phyloP scores from a whole-genome alignment of 2,329 filamentous ascomycete genomes.

The Paecilomyces fulvus region DNA sequence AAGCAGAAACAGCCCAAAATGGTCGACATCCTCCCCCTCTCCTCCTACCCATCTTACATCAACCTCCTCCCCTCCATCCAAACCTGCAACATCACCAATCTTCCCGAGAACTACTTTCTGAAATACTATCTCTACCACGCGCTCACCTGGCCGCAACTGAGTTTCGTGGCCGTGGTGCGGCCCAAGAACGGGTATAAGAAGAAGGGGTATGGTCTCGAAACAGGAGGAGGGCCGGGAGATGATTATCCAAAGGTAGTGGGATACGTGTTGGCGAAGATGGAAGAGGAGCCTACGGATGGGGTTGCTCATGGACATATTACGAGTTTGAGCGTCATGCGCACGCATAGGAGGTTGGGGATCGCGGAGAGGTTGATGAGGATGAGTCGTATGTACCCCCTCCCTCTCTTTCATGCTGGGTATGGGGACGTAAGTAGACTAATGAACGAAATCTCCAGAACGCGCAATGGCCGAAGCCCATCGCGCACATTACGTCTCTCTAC shows the following conservation, averaged over 20 bases:
- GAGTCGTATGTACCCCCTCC: constrained; percentile 58
- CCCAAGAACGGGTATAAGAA: constrained; percentile 66
- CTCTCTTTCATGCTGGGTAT: not conserved
- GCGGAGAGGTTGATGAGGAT: constrained; percentile 98
- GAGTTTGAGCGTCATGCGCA: constrained; percentile 89
- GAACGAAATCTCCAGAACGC: constrained; percentile 50
- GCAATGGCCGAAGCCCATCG: constrained; percentile 95
- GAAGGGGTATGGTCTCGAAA: constrained; percentile 44
- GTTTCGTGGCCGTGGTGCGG: constrained; percentile 90
- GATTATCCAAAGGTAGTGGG: constrained; percentile 96
- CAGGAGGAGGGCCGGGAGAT: constrained; percentile 12
- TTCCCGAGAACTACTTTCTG: constrained; percentile 99
- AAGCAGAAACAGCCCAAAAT: constrained; percentile 21
- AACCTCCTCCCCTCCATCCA: constrained; percentile 80
- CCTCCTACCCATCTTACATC: constrained; percentile 55
- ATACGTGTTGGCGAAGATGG: constrained; percentile 99
- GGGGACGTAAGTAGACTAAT: not conserved
- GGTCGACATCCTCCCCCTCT: constrained; percentile 42
- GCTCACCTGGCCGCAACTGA: constrained; percentile 94
- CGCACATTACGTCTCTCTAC: constrained; percentile 87
- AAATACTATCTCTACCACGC: constrained; percentile 99
- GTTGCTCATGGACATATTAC: constrained; percentile 95
- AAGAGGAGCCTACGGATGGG: constrained; percentile 89
- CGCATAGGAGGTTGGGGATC: constrained; percentile 80
- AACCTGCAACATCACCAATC: constrained; percentile 96